phyloP scores from a whole-genome alignment of 768 basidiomycete species.

The Agaricus subrufescens region DNA sequence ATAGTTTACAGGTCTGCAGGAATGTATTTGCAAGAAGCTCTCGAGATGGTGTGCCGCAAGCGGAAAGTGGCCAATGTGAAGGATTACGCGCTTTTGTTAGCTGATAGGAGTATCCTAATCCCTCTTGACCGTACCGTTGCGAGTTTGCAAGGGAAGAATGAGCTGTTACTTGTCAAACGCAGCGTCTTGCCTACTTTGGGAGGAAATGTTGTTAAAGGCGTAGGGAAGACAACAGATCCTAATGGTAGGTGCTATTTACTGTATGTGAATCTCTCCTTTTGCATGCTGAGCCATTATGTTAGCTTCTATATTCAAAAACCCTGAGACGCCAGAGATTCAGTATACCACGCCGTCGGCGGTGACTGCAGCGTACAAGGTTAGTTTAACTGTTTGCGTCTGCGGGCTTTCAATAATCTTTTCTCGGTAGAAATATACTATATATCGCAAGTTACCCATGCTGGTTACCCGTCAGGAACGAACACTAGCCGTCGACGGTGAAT shows the following conservation, averaged over 20 bases:
- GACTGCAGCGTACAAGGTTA: conserved; percentile 81
- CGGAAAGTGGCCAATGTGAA: conserved; percentile 63
- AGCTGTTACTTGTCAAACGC: conserved; percentile 76
- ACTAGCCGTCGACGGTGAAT: conserved; percentile 92
- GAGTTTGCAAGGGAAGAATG: conserved; percentile 82
- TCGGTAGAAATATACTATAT: conserved; percentile 80
- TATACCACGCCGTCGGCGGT: conserved; percentile 68
- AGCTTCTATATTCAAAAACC: conserved; percentile 94
- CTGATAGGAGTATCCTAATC: conserved; percentile 68
- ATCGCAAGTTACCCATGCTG: conserved; percentile 92
- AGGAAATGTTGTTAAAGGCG: conserved; percentile 60
- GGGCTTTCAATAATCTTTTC: neutral
- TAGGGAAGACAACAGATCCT: conserved; percentile 80
- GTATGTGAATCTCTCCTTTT: neutral
- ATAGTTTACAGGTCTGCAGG: conserved; percentile 59
- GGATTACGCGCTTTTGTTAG: conserved; percentile 78
- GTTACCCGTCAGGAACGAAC: conserved; percentile 87
- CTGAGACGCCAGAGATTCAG: conserved; percentile 63
- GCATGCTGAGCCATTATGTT: neutral
- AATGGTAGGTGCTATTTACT: conserved; percentile 55
- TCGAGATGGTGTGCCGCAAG: conserved; percentile 77
- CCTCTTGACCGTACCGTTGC: conserved; percentile 97
- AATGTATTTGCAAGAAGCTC: conserved; percentile 96
- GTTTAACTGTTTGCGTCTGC: neutral
- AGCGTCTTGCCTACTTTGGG: conserved; percentile 72